These are phyloP conservation scores for Helotiales sp. DNA, from an alignment of 2,329 filamentous ascomycete species.

Conservation along the genomic window DNA sequence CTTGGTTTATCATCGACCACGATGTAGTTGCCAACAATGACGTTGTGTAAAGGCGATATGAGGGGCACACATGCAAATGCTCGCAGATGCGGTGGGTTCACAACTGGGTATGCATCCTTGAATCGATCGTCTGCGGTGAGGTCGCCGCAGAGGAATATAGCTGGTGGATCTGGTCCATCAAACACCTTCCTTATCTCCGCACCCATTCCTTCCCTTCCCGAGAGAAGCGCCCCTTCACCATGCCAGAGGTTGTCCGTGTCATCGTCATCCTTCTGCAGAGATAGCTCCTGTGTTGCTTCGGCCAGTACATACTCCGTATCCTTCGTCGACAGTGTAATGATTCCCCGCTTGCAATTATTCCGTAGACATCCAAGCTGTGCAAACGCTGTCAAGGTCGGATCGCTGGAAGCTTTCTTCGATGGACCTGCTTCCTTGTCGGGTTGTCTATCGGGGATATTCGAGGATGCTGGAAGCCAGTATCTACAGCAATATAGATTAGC, in stretches of 20 bases:
- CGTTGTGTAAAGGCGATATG: conserved; percentile 56
- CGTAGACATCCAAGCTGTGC: conserved; percentile 56
- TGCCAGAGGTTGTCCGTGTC: conserved; percentile 40
- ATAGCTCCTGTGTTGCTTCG: conserved; percentile 36
- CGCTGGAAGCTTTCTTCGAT: conserved; percentile 36
- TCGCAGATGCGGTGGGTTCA: conserved; percentile 43
- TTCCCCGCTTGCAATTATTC: conserved; percentile 51
- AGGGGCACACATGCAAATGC: conserved; percentile 68
- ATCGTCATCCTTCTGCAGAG: conserved; percentile 38
- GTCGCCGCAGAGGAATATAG: conserved; percentile 46
- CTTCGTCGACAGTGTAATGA: conserved; percentile 47
- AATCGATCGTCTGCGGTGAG: conserved; percentile 47
- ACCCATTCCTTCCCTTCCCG: conserved; percentile 24
- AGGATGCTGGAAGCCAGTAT: conserved; percentile 30
- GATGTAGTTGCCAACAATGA: conserved; percentile 64
- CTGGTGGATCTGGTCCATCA: conserved; percentile 20
- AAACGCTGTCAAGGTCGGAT: conserved; percentile 51
- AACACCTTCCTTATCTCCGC: conserved; percentile 31
- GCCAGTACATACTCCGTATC: conserved; percentile 38
- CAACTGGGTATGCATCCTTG: conserved; percentile 45
- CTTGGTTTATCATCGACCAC: conserved; percentile 63
- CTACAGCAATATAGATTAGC: conserved; percentile 18
- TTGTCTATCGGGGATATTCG: neutral
- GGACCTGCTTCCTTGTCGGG: conserved; percentile 11
- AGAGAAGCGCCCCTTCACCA: conserved; percentile 34